Evolutionary conservation across 2,329 filamentous ascomycete species (phyloP), one percentile per base, ranked within the genome.

Genomic region (Alternaria brassicicola): DNA sequence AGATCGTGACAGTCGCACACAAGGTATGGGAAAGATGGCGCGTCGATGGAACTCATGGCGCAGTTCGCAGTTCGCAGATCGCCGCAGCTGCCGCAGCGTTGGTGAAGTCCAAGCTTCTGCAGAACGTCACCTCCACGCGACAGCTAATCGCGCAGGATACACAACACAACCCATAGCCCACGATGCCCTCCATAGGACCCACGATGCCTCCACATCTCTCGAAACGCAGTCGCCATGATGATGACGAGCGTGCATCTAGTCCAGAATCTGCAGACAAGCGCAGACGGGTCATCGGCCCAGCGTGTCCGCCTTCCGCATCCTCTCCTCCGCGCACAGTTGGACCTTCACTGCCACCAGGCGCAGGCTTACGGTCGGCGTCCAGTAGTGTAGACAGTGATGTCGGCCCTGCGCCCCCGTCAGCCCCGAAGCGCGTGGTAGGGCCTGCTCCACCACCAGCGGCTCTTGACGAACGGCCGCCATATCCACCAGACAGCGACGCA

Each of bases 131-230:
- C 52, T 54, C 46, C 42, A 42, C 53, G 28, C 26, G 48, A 57
- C 55, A 28, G 42, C 19, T 33, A 30, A 17, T 1, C 23, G 41
- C 49, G 47, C 28, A 10, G 12, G 6, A n/a, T 36, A 21, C 23
- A 35, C 17, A 26, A 21, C 28, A 42, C 46, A 50, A 48, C 28
- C 77, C 70, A 70, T 50, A 13, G 39, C 65, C 65, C 70, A 78
- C 17, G 19, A 91, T 91, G 89, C 80, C 88, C 49, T 87, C 86
- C 31, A 88, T 91, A 70, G 89, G 90, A 5, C 90, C 91, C 13
- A 82, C 88, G 59, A 76, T 93, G 23, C 90, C 91, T 12, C 83
- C 89, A 4, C 86, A 90, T 61, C 82, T 89, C 39, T 67, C 82
- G 10, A 82, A 85, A 75, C 71, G 78, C 62, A 78, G 86, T 82